These are phyloP conservation scores for Ceratopteris richardii DNA, from an alignment of 75 land plant genomes.

Conservation along the genomic window DNA sequence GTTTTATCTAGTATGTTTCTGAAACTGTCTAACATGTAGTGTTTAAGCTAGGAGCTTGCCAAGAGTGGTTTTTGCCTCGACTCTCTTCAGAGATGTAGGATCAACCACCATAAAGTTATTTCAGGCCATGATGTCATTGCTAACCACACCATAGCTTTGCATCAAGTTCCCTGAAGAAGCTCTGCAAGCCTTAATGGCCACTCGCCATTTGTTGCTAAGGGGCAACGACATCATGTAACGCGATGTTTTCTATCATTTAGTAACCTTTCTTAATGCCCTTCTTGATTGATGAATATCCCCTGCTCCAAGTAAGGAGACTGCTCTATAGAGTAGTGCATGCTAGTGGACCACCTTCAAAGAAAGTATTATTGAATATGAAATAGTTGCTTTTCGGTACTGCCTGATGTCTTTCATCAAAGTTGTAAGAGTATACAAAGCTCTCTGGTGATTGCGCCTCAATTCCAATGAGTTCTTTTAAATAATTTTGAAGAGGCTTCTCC, in stretches of 20 bases:
- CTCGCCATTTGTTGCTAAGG: conserved; percentile 72
- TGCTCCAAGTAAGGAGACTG: conserved; percentile 78
- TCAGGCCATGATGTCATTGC: conserved; percentile 15
- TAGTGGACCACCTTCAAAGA: conserved; percentile 66
- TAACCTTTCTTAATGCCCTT: conserved; percentile 91
- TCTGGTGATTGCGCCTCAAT: conserved; percentile 81
- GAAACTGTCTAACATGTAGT: conserved; percentile 69
- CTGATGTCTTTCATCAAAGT: conserved; percentile 81
- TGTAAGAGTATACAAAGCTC: conserved; percentile 87
- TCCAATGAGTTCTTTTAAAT: conserved; percentile 95
- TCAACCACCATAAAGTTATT: conserved; percentile 34
- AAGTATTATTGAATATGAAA: conserved; percentile 84
- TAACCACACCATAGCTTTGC: conserved; percentile 13
- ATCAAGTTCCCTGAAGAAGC: conserved; percentile 21
- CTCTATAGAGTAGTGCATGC: conserved; percentile 93
- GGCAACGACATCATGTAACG: conserved; percentile 76
- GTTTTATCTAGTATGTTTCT: conserved; percentile 58
- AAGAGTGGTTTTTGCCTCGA: conserved; percentile 54
- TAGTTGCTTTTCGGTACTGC: conserved; percentile 76
- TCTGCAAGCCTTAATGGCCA: conserved; percentile 18
- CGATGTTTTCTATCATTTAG: conserved; percentile 85
- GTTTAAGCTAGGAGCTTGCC: conserved; percentile 57
- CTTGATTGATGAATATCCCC: conserved; percentile 86
- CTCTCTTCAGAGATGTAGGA: conserved; percentile 46
- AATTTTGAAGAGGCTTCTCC: conserved; percentile 81